A percentile compares a stretch with the other conserved stretches of the same genome.
phyloP scores from a whole-genome alignment of 345 rosid genomes.

The Heritiera fomes region DNA sequence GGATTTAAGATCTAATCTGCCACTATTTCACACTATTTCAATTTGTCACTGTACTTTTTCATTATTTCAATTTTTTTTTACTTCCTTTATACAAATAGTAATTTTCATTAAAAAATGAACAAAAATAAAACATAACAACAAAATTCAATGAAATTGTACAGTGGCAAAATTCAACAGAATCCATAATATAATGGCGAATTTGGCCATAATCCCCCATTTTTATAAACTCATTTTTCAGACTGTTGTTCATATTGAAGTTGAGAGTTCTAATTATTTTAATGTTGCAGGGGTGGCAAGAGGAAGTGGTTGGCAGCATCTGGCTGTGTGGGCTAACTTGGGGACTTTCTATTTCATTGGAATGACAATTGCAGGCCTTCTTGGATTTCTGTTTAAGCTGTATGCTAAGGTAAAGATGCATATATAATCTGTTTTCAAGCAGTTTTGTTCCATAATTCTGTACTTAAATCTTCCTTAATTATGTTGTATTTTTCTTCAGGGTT shows the following conservation, averaged over 20 bases:
- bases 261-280: background rate
- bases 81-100: no score
- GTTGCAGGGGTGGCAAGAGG: slow-evolving; percentile 71
- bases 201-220: no score
- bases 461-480: background rate
- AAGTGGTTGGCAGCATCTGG: slow-evolving; percentile 78
- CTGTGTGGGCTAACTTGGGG: slow-evolving; percentile 48
- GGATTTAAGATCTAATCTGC: background rate
- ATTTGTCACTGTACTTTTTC: background rate
- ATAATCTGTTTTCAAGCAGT: background rate
- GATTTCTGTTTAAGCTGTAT: slow-evolving; percentile 50
- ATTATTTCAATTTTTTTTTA: no score
- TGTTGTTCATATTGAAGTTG: background rate
- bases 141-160: no score
- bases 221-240: no score
- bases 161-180: no score
- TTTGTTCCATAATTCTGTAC: background rate
- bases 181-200: no score
- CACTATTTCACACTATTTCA: no score
- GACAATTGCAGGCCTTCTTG: slow-evolving; percentile 57
- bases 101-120: no score
- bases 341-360: slow-evolving; percentile 52
- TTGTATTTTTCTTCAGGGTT: slow-evolving; percentile 41
- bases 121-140: no score
- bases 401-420: slow-evolving; percentile 42